These are phyloP conservation scores for Barbatosphaeria neglecta DNA, from an alignment of 495 filamentous ascomycete species.

Conservation along the genomic window DNA sequence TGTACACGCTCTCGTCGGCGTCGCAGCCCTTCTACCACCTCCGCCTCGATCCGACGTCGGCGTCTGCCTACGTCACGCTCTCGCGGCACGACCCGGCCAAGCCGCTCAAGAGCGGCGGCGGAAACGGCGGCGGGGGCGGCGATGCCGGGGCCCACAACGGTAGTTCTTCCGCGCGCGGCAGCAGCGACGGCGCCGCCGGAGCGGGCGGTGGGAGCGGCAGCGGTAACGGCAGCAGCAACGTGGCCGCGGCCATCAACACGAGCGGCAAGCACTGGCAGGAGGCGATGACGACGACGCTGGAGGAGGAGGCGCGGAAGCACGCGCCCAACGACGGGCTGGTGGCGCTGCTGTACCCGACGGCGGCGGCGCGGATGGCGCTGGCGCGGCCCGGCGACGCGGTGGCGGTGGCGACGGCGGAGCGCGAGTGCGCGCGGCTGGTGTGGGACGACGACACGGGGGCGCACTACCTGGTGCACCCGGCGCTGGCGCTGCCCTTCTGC, in stretches of 20 bases:
- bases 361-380: conserved; percentile 58
- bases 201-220: background rate
- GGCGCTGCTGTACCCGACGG: conserved; percentile 59
- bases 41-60: conserved; percentile 41
- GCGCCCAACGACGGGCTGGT: conserved; percentile 57
- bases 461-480: conserved; percentile 65
- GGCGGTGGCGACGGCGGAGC: conserved; percentile 51
- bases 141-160: background rate
- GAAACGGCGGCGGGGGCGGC: background rate
- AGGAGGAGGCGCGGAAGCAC: conserved; percentile 43
- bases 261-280: conserved; percentile 35
- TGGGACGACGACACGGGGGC: conserved; percentile 51
- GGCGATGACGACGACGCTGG: conserved; percentile 49
- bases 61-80: conserved; percentile 40
- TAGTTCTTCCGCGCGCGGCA: conserved; percentile 27
- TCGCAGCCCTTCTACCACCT: conserved; percentile 42
- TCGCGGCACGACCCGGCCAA: conserved; percentile 43
- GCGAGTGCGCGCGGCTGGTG: conserved; percentile 59
- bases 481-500: conserved; percentile 46
- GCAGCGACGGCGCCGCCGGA: conserved; percentile 6
- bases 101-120: conserved; percentile 22
- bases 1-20: conserved; percentile 40
- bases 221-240: conserved; percentile 3
- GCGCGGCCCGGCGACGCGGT: conserved; percentile 51
- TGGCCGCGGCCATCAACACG: conserved; percentile 6